These are phyloP conservation scores for Phytophthora lateralis DNA, from an alignment of 352 stramenopile species.

Conservation along the genomic window DNA sequence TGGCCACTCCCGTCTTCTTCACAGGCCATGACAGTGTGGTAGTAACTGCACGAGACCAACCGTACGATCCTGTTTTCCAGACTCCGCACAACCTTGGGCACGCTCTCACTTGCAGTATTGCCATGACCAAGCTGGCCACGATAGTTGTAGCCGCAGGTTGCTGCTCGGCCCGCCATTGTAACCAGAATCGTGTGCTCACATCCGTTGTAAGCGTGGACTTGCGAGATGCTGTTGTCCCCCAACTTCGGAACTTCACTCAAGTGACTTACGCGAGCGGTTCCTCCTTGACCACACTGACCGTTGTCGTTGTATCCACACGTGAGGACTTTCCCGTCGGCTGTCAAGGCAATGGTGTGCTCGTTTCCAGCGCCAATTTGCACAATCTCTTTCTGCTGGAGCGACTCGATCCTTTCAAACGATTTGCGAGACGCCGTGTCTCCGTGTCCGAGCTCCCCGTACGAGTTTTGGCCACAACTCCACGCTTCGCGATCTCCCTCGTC, in stretches of 20 bases:
- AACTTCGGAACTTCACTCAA: slow-evolving; percentile 81
- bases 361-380: slow-evolving; percentile 91
- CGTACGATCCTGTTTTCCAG: slow-evolving; percentile 71
- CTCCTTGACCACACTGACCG: slow-evolving; percentile 91
- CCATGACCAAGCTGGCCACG: slow-evolving; percentile 92
- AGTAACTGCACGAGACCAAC: slow-evolving; percentile 93
- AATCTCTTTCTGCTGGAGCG: slow-evolving; percentile 78
- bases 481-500: slow-evolving; percentile 82
- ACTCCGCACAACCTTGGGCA: slow-evolving; percentile 81
- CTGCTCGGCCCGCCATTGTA: slow-evolving; percentile 72
- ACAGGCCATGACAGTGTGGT: slow-evolving; percentile 90
- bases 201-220: slow-evolving; percentile 94
- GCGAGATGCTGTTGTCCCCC: slow-evolving; percentile 45
- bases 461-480: slow-evolving; percentile 95
- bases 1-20: slow-evolving; percentile 34
- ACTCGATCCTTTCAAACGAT: slow-evolving; percentile 75
- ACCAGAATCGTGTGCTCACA: slow-evolving; percentile 93
- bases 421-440: slow-evolving; percentile 90
- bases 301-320: slow-evolving; percentile 96
- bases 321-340: slow-evolving; percentile 73
- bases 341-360: slow-evolving; percentile 91
- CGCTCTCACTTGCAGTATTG: slow-evolving; percentile 84
- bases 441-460: slow-evolving; percentile 92
- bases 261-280: slow-evolving; percentile 74
- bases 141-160: slow-evolving; percentile 94